Conservation (phyloP, 805 yeast genomes). For the Sugiyamaella chiloensis region DNA sequence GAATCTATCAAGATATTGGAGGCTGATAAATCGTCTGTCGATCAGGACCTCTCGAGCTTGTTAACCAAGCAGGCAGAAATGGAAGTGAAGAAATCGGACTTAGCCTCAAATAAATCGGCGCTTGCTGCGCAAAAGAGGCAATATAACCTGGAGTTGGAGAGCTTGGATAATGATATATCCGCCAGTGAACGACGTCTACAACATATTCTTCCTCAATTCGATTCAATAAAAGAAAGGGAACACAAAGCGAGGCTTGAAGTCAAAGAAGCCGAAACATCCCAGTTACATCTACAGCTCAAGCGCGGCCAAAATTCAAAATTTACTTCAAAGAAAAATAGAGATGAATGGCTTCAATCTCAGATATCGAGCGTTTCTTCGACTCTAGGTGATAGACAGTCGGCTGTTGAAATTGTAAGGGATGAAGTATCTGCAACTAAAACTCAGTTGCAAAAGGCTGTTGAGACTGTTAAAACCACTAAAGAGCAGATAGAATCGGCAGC, state of each 20-base stretch:
- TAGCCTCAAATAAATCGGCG: conserved; percentile 26
- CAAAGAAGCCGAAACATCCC: conserved; percentile 45
- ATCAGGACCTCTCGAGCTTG: conserved; percentile 35
- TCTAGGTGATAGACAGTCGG: not conserved
- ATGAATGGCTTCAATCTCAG: conserved; percentile 60
- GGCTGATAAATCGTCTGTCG: conserved; percentile 56
- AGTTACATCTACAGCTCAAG: conserved; percentile 64
- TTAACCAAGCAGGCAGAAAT: conserved; percentile 33
- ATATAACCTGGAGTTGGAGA: conserved; percentile 40
- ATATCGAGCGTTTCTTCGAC: conserved; percentile 37
- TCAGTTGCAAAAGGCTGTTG: not conserved
- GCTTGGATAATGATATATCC: conserved; percentile 11
- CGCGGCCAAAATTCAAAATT: conserved; percentile 68
- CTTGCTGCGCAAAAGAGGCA: conserved; percentile 23
- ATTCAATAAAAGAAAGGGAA: conserved; percentile 41
- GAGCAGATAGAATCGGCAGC: not conserved
- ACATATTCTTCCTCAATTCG: conserved; percentile 14
- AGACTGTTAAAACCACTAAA: not conserved
- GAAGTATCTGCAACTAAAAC: not conserved
- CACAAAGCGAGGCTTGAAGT: conserved; percentile 39
- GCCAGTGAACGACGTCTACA: conserved; percentile 13
- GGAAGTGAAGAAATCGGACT: conserved; percentile 34
- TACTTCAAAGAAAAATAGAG: conserved; percentile 52
- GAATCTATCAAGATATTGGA: conserved; percentile 49
- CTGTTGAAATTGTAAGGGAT: not conserved